Conservation (phyloP, 768 basidiomycete genomes). For the Thelephora ganbajun region DNA sequence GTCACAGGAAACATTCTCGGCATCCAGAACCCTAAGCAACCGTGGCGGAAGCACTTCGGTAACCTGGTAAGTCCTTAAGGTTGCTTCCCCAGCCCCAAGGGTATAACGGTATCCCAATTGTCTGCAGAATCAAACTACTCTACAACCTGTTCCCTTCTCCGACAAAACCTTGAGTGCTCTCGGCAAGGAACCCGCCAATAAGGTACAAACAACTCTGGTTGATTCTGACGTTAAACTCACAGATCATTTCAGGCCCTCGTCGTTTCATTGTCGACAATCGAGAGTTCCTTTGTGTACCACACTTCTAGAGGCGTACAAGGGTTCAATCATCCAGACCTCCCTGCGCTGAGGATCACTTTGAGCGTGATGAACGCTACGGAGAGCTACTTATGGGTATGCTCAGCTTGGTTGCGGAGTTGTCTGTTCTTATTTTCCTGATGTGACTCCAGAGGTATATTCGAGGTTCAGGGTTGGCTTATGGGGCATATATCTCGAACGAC, state of each 20-base stretch:
- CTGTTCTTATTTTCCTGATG: slow-evolving; percentile 1
- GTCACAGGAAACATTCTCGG: slow-evolving; percentile 77
- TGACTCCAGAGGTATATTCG: slow-evolving; percentile 66
- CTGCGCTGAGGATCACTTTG: slow-evolving; percentile 71
- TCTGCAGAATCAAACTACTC: slow-evolving; percentile 27
- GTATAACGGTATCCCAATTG: not conserved
- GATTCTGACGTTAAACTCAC: not conserved
- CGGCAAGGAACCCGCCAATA: slow-evolving; percentile 59
- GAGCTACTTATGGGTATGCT: slow-evolving; percentile 79
- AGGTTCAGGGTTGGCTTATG: slow-evolving; percentile 90
- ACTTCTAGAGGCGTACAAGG: slow-evolving; percentile 68
- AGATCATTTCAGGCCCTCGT: slow-evolving; percentile 48
- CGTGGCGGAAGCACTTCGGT: slow-evolving; percentile 62
- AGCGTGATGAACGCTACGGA: slow-evolving; percentile 89
- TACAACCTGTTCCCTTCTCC: slow-evolving; percentile 55
- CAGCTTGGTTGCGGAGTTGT: not conserved
- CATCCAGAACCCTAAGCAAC: slow-evolving; percentile 55
- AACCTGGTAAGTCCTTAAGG: slow-evolving; percentile 35
- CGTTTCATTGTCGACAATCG: slow-evolving; percentile 85
- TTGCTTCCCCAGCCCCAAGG: not conserved
- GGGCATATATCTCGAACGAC: slow-evolving; percentile 65
- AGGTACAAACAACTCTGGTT: slow-evolving; percentile 27
- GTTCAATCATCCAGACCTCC: slow-evolving; percentile 70
- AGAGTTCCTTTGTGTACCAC: slow-evolving; percentile 78
- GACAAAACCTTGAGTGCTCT: slow-evolving; percentile 58